These are phyloP conservation scores for Phenoliferia sp. DNA, from an alignment of 1,284 basidiomycete species.

Conservation along the genomic window DNA sequence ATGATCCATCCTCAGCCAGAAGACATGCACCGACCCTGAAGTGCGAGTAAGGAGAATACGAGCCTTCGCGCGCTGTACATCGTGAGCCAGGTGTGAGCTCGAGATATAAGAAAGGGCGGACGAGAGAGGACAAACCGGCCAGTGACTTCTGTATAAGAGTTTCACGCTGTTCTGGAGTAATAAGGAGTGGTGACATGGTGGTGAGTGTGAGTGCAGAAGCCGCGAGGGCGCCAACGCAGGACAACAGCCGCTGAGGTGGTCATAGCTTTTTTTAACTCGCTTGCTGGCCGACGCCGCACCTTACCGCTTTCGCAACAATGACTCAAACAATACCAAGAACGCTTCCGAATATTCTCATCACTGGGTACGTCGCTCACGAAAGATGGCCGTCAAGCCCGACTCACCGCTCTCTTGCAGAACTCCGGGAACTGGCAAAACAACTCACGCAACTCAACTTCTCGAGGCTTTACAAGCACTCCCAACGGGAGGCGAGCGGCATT, in stretches of 20 bases:
- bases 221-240: too few species aligned
- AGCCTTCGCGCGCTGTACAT: conserved; percentile 18
- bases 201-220: too few species aligned
- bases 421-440: conserved; percentile 71
- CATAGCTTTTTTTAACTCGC: too few species aligned
- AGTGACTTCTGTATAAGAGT: not conserved
- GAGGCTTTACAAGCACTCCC: conserved; percentile 29
- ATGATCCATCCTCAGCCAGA: conserved; percentile 39
- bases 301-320: not conserved
- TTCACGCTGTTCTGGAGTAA: not conserved
- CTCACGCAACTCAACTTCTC: conserved; percentile 74
- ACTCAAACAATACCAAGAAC: conserved; percentile 3
- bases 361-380: conserved; percentile 62
- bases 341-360: conserved; percentile 81
- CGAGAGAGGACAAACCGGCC: not conserved
- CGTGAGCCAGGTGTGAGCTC: not conserved
- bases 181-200: not conserved
- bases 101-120: not conserved
- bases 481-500: conserved; percentile 55
- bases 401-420: conserved; percentile 39
- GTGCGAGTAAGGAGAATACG: conserved; percentile 35
- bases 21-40: conserved; percentile 45
- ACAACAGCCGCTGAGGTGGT: too few species aligned
- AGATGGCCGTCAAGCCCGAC: too few species aligned
- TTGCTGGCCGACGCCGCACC: not conserved